phyloP scores from a whole-genome alignment of 202 grass and related monocot species.

The Schoenoplectus tabernaemontani region DNA sequence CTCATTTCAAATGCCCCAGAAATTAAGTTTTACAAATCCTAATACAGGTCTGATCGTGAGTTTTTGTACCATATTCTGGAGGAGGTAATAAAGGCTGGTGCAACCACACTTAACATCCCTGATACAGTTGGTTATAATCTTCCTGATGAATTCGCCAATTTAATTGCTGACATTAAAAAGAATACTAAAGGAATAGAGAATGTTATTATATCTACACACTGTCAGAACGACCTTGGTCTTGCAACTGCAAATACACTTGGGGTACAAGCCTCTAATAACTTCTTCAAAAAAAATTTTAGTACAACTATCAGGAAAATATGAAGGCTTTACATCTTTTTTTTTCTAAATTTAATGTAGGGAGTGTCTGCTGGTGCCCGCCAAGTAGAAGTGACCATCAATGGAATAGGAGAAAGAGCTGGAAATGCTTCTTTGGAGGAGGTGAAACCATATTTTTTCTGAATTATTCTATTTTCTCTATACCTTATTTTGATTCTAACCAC shows the following conservation, averaged over 20 bases:
- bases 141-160: conserved; percentile 59
- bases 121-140: conserved; percentile 90
- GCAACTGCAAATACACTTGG: conserved; percentile 81
- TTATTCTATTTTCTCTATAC: not conserved
- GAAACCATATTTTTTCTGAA: not conserved
- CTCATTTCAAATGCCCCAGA: not conserved
- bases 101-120: conserved; percentile 84
- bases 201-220: conserved; percentile 89
- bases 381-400: conserved; percentile 96
- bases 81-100: conserved; percentile 93
- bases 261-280: conserved; percentile 36
- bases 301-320: not conserved
- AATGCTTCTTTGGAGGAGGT: conserved; percentile 99
- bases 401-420: conserved; percentile 92
- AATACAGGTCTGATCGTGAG: conserved; percentile 70
- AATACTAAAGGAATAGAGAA: conserved; percentile 86
- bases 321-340: conserved; percentile 22
- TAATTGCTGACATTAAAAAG: conserved; percentile 87
- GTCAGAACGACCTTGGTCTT: conserved; percentile 96
- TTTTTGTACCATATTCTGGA: conserved; percentile 83
- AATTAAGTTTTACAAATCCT: not conserved
- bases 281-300: not conserved
- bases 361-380: conserved; percentile 76
- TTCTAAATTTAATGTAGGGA: conserved; percentile 44
- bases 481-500: no score